Evolutionary conservation across 495 filamentous ascomycete genomes (phyloP), one percentile per base, ranked within the genome.

Genomic region (Aspergillus sclerotiicarbonarius): DNA sequence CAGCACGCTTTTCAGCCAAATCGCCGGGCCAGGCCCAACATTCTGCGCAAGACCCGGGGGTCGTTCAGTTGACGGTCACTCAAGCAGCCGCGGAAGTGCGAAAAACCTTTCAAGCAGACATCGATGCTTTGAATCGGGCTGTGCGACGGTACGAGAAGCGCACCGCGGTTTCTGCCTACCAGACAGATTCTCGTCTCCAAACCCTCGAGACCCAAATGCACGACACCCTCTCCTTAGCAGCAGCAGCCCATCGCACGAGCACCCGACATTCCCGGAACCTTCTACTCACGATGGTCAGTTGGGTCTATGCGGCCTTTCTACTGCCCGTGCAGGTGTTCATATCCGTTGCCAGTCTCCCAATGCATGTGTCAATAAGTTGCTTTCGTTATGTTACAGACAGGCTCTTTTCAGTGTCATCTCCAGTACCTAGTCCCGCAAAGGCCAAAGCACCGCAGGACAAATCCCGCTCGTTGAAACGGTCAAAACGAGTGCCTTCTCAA

Each of bases 81-180:
- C 78, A 81, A 15, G 71, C 92, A 10, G 76, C 80, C 0, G 73
- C 76, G 2, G 86, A 89, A 57, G 79, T 90, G 8, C 83, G 84
- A 35, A 84, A 82, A 51, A 71, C 71, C 13, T 69, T 94, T 18
- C 88, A 91, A 41, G 86, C 91, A 1, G 90, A 97, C 44, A 79
- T 97, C 30, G 94, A 98, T 61, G 90, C 91, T 4, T 73, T 98
- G 35, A 93, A 90, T 57, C 87, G 94, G 18, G 94, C 94, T 0
- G 87, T 98, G 30, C 82, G 94, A 13, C 85, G 91, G n/a, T 96
- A 96, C 62, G 94, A 98, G 75, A 97, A 96, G 69, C 87, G 91
- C 56, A 84, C 87, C 10, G 85, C 87, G 0, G 70, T 92, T 2
- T 81, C 88, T 18, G 74, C 85, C 0, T 79, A 86, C 53, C 86